phyloP scores from a whole-genome alignment of 2,329 filamentous ascomycete genomes.

The Rhynchosporium graminicola region DNA sequence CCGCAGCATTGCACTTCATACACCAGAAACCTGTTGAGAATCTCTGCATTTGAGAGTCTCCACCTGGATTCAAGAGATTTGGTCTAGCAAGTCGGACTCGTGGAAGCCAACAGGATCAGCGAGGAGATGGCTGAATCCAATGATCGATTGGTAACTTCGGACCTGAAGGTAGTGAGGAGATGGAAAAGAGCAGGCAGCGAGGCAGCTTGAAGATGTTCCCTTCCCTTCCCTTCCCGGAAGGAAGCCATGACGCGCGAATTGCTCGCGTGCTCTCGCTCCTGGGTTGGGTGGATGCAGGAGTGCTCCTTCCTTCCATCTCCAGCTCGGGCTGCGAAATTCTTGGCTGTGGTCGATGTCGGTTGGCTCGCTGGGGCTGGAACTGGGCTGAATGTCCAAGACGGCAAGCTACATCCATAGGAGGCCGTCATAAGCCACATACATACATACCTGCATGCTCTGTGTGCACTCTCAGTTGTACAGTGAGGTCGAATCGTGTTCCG shows the following conservation, averaged over 20 bases:
- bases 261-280: neutral
- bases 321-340: neutral
- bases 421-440: neutral
- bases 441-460: neutral
- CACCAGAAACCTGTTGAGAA: neutral
- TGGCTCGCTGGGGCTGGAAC: neutral
- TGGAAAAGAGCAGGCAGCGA: neutral
- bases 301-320: conserved; percentile 3
- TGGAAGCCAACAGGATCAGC: neutral
- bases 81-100: neutral
- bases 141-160: neutral
- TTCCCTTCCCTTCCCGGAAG: neutral
- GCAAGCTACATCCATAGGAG: conserved; percentile 7
- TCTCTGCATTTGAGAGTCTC: conserved; percentile 16
- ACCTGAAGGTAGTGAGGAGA: neutral
- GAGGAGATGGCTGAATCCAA: neutral
- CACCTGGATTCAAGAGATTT: neutral
- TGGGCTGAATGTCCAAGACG: conserved; percentile 8
- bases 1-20: conserved; percentile 18
- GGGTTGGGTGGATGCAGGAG: neutral
- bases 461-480: too few relatives aligned
- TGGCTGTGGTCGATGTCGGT: neutral
- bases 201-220: neutral
- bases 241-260: neutral
- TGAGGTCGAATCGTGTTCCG: too few relatives aligned